Percentiles rank a stretch among this genome's conserved stretches.
phyloP scores from a whole-genome alignment of 257 asterid species.

The Solanum acaule region DNA sequence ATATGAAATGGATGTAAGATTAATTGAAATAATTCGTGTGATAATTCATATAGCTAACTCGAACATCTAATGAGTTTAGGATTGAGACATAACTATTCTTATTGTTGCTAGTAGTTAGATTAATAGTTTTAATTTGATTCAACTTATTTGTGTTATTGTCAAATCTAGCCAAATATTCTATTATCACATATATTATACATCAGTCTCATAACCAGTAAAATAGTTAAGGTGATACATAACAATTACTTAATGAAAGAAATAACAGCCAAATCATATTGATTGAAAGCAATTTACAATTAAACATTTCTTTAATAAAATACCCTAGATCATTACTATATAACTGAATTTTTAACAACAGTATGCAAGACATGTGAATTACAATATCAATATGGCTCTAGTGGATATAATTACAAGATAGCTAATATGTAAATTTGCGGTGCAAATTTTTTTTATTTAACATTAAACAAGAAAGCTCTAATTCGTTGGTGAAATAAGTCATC shows the following conservation, averaged over 20 bases:
- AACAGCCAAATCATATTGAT: not conserved
- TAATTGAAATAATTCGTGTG: not conserved
- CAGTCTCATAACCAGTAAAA: not conserved
- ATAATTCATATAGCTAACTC: not conserved
- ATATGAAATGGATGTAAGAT: too few relatives aligned
- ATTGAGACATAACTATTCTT: not conserved
- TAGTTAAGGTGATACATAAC: not conserved
- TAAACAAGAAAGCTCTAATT: conserved; percentile 18
- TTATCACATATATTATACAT: not conserved
- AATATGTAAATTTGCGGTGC: conserved; percentile 6
- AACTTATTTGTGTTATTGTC: not conserved
- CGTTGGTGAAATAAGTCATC: conserved; percentile 16
- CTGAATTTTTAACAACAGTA: not conserved
- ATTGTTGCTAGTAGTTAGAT: not conserved
- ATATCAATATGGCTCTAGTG: not conserved
- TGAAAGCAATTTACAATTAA: not conserved
- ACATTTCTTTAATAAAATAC: not conserved
- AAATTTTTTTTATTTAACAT: conserved; percentile 15
- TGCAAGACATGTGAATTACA: not conserved
- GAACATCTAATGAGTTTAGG: not conserved
- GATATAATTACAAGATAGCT: conserved; percentile 21
- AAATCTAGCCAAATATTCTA: not conserved
- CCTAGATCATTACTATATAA: not conserved
- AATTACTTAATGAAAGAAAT: not conserved
- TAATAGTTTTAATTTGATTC: not conserved